These are phyloP conservation scores for Bidens hawaiensis DNA, from an alignment of 140 eudicot species.

Conservation along the genomic window DNA sequence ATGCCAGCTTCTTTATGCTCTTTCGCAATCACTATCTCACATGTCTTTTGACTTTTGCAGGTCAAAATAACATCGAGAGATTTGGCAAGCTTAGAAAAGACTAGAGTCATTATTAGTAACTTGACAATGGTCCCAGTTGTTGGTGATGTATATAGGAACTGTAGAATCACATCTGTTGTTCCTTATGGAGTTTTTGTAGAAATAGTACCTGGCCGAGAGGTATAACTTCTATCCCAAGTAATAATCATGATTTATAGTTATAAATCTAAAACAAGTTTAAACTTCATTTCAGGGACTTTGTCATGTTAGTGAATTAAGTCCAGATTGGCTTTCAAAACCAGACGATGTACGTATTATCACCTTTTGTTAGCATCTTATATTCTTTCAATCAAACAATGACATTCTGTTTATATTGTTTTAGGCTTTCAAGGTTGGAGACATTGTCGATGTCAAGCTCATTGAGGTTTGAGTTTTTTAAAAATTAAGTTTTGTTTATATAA, in stretches of 20 bases:
- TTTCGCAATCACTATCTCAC: conserved; percentile 15
- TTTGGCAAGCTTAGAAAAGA: conserved; percentile 67
- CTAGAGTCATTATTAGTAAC: conserved; percentile 66
- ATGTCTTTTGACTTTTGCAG: conserved; percentile 36
- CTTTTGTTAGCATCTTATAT: not conserved
- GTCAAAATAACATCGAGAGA: conserved; percentile 89
- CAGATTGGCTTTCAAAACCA: conserved; percentile 76
- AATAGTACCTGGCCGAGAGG: conserved; percentile 98
- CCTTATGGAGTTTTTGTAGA: conserved; percentile 94
- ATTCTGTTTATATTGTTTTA: conserved; percentile 18
- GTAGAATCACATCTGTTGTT: conserved; percentile 80
- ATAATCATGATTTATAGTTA: not conserved
- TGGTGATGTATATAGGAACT: conserved; percentile 89
- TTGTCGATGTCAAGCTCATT: conserved; percentile 87
- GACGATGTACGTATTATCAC: conserved; percentile 74
- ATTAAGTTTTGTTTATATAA: not conserved
- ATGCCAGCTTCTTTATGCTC: conserved; percentile 12
- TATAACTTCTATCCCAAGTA: conserved; percentile 20
- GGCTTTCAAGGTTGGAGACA: conserved; percentile 95
- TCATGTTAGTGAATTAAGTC: conserved; percentile 91
- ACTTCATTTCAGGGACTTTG: conserved; percentile 77
- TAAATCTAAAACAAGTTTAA: not conserved
- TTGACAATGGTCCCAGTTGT: conserved; percentile 86
- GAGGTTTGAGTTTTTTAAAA: conserved; percentile 50
- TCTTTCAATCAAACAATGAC: conserved; percentile 3